These are phyloP conservation scores for Beauveria pseudobassiana DNA, from an alignment of 2,329 filamentous ascomycete species.

Conservation along the genomic window DNA sequence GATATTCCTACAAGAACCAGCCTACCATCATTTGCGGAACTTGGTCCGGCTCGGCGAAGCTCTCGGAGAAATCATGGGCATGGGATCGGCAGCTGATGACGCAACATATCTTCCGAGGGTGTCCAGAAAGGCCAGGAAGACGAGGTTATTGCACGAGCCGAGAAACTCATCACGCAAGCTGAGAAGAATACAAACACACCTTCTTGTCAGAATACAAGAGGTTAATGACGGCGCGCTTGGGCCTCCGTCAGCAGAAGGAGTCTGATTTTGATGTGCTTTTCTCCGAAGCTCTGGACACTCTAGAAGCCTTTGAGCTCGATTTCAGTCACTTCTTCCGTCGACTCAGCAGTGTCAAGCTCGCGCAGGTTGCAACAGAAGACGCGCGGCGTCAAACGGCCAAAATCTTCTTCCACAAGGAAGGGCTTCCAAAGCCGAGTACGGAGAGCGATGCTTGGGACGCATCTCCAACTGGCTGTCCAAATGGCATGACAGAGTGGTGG, in stretches of 20 bases:
- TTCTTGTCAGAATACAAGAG: conserved; percentile 87
- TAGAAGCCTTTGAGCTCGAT: conserved; percentile 78
- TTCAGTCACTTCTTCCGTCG: conserved; percentile 92
- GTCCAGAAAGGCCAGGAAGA: conserved; percentile 56
- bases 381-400: conserved; percentile 55
- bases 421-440: conserved; percentile 48
- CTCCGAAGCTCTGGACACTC: conserved; percentile 70
- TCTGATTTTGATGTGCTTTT: conserved; percentile 75
- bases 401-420: conserved; percentile 75
- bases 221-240: conserved; percentile 73
- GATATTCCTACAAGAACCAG: conserved; percentile 91
- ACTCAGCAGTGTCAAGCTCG: conserved; percentile 56
- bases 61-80: conserved; percentile 79
- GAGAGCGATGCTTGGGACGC: conserved; percentile 57
- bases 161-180: conserved; percentile 70
- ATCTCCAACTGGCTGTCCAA: conserved; percentile 74
- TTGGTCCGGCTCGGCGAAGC: conserved; percentile 84
- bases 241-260: conserved; percentile 61
- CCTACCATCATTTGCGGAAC: conserved; percentile 98
- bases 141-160: conserved; percentile 69
- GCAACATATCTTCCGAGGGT: conserved; percentile 64
- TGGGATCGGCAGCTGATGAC: conserved; percentile 65
- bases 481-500: conserved; percentile 63
- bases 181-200: conserved; percentile 81
- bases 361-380: conserved; percentile 57